Conservation (phyloP, 1,284 basidiomycete genomes). For the Microbotryum intermedium region DNA sequence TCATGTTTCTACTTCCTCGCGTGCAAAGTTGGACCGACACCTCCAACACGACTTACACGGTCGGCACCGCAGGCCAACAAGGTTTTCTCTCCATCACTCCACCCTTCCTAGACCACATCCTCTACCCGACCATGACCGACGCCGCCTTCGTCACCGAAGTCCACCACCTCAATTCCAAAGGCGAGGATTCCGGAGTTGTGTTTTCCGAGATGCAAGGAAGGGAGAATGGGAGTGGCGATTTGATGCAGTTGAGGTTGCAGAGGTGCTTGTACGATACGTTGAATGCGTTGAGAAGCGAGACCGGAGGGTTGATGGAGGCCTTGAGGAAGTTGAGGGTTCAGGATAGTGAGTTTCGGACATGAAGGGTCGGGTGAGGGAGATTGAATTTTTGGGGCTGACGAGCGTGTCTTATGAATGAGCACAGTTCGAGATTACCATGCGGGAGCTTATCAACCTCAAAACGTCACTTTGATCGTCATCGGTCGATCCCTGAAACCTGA, state of each 20-base stretch:
- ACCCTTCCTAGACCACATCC: slow-evolving; percentile 92
- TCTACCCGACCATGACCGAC: slow-evolving; percentile 90
- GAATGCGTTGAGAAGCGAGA: slow-evolving; percentile 92
- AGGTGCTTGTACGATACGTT: slow-evolving; percentile 67
- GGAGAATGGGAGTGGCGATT: slow-evolving; percentile 81
- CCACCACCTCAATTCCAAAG: slow-evolving; percentile 69
- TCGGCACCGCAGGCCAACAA: slow-evolving; percentile 92
- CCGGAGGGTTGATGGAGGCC: slow-evolving; percentile 89
- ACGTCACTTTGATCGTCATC: slow-evolving; percentile 65
- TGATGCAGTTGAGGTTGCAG: slow-evolving; percentile 82
- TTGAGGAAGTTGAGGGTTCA: slow-evolving; percentile 77
- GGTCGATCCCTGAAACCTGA: slow-evolving; percentile 44
- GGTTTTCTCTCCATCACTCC: slow-evolving; percentile 79
- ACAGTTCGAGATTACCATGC: slow-evolving; percentile 82
- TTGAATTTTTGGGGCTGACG: too few relatives aligned
- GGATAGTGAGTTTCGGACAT: slow-evolving; percentile 78
- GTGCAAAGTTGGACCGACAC: slow-evolving; percentile 52
- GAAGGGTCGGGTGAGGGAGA: too few relatives aligned
- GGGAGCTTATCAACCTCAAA: slow-evolving; percentile 90
- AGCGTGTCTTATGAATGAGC: background rate
- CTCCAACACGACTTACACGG: slow-evolving; percentile 88
- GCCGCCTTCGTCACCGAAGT: slow-evolving; percentile 89
- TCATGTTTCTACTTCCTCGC: background rate
- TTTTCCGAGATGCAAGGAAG: slow-evolving; percentile 77
- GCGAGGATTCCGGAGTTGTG: slow-evolving; percentile 90